Conservation (phyloP, 345 rosid species). For the Iberis pinnata region DNA sequence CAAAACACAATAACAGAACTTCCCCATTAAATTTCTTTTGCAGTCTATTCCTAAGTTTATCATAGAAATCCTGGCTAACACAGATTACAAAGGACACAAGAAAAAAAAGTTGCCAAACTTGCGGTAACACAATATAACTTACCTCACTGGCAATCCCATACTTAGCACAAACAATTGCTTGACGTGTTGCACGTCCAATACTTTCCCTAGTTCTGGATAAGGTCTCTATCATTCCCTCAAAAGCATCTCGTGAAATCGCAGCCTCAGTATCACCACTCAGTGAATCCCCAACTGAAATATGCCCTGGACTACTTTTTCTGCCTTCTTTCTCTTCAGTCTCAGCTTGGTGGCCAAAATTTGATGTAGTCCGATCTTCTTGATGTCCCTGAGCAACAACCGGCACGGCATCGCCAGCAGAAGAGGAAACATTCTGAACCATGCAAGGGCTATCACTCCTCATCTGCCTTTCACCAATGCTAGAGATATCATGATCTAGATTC, state of each 20-base stretch:
- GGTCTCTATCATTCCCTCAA: conserved; percentile 99
- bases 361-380: conserved; percentile 40
- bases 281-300: conserved; percentile 53
- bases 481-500: conserved; percentile 34
- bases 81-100: conserved; percentile 1
- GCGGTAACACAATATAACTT: conserved; percentile 18
- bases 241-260: conserved; percentile 89
- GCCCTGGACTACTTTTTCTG: conserved; percentile 53
- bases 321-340: conserved; percentile 64
- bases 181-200: conserved; percentile 94
- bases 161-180: conserved; percentile 92
- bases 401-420: conserved; percentile 34
- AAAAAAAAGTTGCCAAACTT: background rate
- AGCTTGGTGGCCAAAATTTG: conserved; percentile 38
- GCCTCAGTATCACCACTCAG: conserved; percentile 85
- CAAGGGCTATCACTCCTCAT: conserved; percentile 47
- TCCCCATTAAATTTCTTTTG: background rate
- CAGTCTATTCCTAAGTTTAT: no score
- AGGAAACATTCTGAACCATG: conserved; percentile 39
- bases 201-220: conserved; percentile 94
- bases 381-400: conserved; percentile 40
- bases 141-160: conserved; percentile 94
- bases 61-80: background rate
- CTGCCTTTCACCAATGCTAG: conserved; percentile 34
- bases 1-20: conserved; percentile 23